phyloP scores from a whole-genome alignment of 139 green algal species.

The Astrephomene gubernaculifera region DNA sequence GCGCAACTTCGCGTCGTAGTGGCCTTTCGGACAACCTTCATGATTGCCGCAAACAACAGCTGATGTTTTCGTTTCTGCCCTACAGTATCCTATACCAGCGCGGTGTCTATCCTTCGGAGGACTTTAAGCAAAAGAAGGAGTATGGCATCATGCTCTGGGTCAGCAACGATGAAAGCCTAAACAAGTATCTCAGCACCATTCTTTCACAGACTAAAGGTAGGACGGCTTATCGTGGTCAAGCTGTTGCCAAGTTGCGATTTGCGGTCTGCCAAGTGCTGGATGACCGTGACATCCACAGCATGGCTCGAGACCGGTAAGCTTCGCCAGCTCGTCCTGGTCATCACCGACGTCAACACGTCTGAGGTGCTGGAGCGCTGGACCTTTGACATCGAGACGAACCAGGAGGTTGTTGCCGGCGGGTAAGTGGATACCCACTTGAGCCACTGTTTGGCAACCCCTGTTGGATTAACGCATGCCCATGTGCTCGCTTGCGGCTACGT shows the following conservation, averaged over 20 bases:
- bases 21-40: too few relatives aligned
- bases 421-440: constrained; percentile 38
- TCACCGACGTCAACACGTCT: constrained; percentile 72
- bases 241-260: not conserved
- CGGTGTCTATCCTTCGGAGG: constrained; percentile 94
- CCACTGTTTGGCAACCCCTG: not conserved
- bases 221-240: too few relatives aligned
- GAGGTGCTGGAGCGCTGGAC: constrained; percentile 96
- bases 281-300: constrained; percentile 70
- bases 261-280: not conserved
- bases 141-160: constrained; percentile 95
- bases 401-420: constrained; percentile 67
- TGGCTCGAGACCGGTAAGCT: constrained; percentile 90
- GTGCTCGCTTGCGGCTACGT: not conserved
- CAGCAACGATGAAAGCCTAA: constrained; percentile 81
- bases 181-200: constrained; percentile 85
- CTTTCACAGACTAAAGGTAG: constrained; percentile 83
- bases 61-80: not conserved
- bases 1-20: not conserved
- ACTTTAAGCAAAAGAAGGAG: constrained; percentile 88
- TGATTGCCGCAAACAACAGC: not conserved
- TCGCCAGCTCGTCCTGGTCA: constrained; percentile 94
- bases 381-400: constrained; percentile 95
- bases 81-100: constrained; percentile 96
- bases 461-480: too few relatives aligned